Evolutionary conservation across 768 basidiomycete species (phyloP).

Genomic region (Kwoniella europaea): DNA sequence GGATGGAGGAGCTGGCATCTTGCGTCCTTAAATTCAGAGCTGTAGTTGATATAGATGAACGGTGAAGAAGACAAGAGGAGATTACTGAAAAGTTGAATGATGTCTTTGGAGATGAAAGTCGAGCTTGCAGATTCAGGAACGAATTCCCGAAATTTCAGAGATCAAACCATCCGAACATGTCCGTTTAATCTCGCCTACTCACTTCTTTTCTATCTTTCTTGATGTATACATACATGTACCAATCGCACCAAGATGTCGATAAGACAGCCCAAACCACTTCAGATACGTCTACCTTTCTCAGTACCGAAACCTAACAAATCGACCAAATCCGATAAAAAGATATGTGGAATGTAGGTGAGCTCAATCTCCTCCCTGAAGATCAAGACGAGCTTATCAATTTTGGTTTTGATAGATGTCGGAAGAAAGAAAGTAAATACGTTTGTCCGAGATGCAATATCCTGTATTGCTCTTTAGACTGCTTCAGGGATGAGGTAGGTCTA

Average conservation of each 20-base stretch:
- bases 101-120: not conserved
- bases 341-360: slow-evolving; percentile 51
- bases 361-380: not conserved
- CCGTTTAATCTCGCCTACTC: not conserved
- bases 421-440: slow-evolving; percentile 47
- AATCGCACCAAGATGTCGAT: slow-evolving; percentile 23
- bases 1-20: slow-evolving; percentile 22
- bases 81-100: not conserved
- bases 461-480: slow-evolving; percentile 45
- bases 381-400: slow-evolving; percentile 1
- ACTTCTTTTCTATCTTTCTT: not conserved
- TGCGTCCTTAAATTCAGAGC: not conserved
- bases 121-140: not conserved
- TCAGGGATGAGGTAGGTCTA: slow-evolving; percentile 42
- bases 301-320: slow-evolving; percentile 42
- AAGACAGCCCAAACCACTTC: slow-evolving; percentile 42
- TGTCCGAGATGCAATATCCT: slow-evolving; percentile 53
- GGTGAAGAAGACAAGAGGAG: not conserved
- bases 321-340: slow-evolving; percentile 16
- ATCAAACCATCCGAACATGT: not conserved
- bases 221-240: not conserved
- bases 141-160: slow-evolving; percentile 1
- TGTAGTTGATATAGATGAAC: not conserved
- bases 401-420: slow-evolving; percentile 40
- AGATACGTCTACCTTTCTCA: slow-evolving; percentile 48